Evolutionary conservation across 208 protist genomes (phyloP).

Genomic region (Borovskyia barvae): DNA sequence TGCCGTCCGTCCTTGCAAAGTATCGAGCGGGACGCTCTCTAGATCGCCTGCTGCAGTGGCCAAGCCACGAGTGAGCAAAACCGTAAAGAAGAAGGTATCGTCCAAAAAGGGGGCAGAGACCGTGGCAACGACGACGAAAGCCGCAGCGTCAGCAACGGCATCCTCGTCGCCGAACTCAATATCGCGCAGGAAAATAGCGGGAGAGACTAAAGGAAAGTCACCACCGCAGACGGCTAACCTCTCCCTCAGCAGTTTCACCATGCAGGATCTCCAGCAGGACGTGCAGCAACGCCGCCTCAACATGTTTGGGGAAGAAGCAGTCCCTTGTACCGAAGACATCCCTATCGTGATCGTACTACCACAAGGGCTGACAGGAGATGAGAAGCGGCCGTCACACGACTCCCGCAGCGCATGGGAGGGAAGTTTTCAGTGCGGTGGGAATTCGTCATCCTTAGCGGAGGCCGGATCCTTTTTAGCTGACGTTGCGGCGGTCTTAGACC

Average conservation of each 20-base stretch:
- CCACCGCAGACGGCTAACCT: background rate
- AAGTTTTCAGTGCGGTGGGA: no score
- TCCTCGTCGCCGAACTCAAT: background rate
- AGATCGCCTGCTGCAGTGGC: background rate
- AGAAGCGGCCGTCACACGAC: no score
- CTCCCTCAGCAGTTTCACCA: slow-evolving; percentile 20
- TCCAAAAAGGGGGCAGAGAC: slow-evolving; percentile 7
- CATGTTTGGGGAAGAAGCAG: slow-evolving; percentile 41
- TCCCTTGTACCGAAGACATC: slow-evolving; percentile 16
- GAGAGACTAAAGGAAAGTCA: background rate
- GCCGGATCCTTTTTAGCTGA: slow-evolving; percentile 45
- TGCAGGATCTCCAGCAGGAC: slow-evolving; percentile 52
- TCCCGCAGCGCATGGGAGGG: no score
- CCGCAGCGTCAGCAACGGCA: background rate
- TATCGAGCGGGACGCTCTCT: background rate
- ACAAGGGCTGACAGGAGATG: no score
- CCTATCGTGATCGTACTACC: slow-evolving; percentile 55
- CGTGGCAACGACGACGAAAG: background rate
- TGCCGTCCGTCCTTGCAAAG: background rate
- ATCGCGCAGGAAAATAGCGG: background rate
- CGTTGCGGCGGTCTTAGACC: slow-evolving; percentile 41
- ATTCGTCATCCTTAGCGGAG: no score
- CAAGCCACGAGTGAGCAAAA: no score
- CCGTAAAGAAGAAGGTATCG: slow-evolving; percentile 4
- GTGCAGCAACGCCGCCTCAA: slow-evolving; percentile 39